Evolutionary conservation across 2,329 filamentous ascomycete genomes (phyloP), one percentile per base, ranked within the genome.

Genomic region (Phyllosticta capitalensis): DNA sequence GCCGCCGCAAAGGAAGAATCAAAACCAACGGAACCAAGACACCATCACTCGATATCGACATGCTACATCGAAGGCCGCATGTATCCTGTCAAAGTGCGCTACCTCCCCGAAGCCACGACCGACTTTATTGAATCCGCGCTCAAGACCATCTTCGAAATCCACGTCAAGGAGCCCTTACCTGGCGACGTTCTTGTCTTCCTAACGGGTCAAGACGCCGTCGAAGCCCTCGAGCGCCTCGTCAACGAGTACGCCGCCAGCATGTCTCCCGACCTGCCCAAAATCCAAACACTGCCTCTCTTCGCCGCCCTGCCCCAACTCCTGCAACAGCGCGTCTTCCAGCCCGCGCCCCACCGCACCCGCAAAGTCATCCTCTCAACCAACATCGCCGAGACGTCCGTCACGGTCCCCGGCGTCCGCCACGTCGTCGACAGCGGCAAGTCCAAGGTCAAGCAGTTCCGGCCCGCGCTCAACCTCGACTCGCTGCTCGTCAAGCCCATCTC

Each of bases 301-400:
- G 94, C 94, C 1, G 91, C 95, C 38, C 81, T 99, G 5, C 89
- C 92, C 0, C 90, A 94, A 65, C 83, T 87, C 57, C 88, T 88
- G 0, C 94, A 99, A 67, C 89, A 95, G 64, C 83, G 85, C 21
- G 91, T 95, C 9, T 97, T 99, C 71, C 79, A 86, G 58, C 88
- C 89, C 0, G 81, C 88, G 21, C 83, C 84, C 0, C 82, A 84
- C 2, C 79, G 80, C n/a, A 95, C 90, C 0, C 83, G 94, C 51
- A 97, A 97, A 69, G 81, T 97, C 12, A 91, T 99, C 0, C 78
- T 99, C 0, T 87, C 92, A 0, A 99, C 94, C 14, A 99, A 99
- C 68, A 97, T 99, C 67, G 94, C 94, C n/a, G 94, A 99, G 72
- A 97, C 94, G 0, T 97, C 94, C 1, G 89, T 99, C 61, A 99